Percentiles rank a stretch among this genome's conserved stretches.
These are phyloP conservation scores for Ustilago sp. DNA, from an alignment of 1,284 basidiomycete species.

Conservation along the genomic window DNA sequence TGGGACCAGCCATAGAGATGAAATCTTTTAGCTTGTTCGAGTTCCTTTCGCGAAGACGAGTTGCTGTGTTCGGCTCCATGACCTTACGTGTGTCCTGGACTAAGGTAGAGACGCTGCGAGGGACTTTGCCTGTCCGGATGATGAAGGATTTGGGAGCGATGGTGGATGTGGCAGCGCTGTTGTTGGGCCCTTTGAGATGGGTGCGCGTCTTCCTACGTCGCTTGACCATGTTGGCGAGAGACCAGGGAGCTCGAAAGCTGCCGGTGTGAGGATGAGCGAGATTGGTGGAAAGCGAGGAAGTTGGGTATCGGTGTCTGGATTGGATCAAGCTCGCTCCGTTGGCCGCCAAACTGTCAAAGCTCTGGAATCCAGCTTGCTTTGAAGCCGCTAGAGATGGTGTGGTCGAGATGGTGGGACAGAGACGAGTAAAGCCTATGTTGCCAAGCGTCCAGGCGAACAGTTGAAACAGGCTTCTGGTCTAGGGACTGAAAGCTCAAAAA, in stretches of 20 bases:
- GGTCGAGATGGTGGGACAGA: too few species aligned
- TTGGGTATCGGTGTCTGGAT: background rate
- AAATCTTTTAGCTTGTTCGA: slow-evolving; percentile 96
- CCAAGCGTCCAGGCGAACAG: too few species aligned
- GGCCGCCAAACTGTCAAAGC: too few species aligned
- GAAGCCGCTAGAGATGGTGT: too few species aligned
- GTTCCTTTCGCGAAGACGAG: slow-evolving; percentile 84
- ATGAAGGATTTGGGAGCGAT: slow-evolving; percentile 76
- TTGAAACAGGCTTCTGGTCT: background rate
- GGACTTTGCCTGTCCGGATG: slow-evolving; percentile 93
- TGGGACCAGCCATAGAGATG: slow-evolving; percentile 87
- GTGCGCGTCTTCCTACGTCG: slow-evolving; percentile 65
- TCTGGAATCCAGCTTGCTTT: too few species aligned
- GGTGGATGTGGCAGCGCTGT: slow-evolving; percentile 45
- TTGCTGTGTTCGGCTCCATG: slow-evolving; percentile 98
- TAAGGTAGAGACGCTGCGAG: slow-evolving; percentile 85
- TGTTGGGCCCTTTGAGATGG: slow-evolving; percentile 66
- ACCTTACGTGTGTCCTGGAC: slow-evolving; percentile 92
- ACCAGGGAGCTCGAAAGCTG: slow-evolving; percentile 6
- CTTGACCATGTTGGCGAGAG: slow-evolving; percentile 33
- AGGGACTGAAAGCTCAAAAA: slow-evolving; percentile 7
- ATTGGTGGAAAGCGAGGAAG: background rate
- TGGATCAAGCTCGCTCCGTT: too few species aligned
- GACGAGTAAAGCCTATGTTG: too few species aligned
- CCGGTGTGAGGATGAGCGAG: background rate